phyloP scores from a whole-genome alignment of 2,329 filamentous ascomycete genomes.

The Cryphonectria carpinicola region DNA sequence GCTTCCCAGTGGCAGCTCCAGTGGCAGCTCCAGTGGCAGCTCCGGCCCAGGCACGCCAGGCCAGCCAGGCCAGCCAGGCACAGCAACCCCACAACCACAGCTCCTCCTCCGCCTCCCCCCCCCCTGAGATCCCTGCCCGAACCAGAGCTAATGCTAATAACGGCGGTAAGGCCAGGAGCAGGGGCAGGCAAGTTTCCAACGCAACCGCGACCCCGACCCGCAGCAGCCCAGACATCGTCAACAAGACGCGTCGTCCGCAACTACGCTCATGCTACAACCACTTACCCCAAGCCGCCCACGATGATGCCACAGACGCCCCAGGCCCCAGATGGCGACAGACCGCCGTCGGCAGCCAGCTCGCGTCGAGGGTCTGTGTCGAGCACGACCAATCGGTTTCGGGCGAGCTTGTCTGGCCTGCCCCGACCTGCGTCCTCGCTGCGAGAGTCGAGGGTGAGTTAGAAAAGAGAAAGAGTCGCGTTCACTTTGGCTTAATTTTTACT shows the following conservation, averaged over 20 bases:
- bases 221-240: conserved; percentile 4
- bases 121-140: conserved; percentile 1
- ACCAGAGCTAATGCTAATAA: not conserved
- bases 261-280: not conserved
- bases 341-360: conserved; percentile 30
- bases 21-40: too few species aligned
- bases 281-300: not conserved
- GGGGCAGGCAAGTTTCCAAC: conserved; percentile 5
- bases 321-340: conserved; percentile 32
- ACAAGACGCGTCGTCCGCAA: not conserved
- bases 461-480: not conserved
- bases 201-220: not conserved
- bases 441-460: conserved; percentile 36
- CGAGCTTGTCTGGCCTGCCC: conserved; percentile 33
- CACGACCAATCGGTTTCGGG: conserved; percentile 34
- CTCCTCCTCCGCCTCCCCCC: not conserved
- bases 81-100: conserved; percentile 5
- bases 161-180: not conserved
- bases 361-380: conserved; percentile 33
- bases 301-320: conserved; percentile 34
- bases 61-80: not conserved
- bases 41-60: not conserved
- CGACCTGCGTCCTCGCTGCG: conserved; percentile 35
- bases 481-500: not conserved
- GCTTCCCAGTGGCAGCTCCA: not conserved